Evolutionary conservation across 441 rosid genomes (phyloP), one percentile per base, ranked within the genome.

Genomic region (Populus trichocarpa): DNA sequence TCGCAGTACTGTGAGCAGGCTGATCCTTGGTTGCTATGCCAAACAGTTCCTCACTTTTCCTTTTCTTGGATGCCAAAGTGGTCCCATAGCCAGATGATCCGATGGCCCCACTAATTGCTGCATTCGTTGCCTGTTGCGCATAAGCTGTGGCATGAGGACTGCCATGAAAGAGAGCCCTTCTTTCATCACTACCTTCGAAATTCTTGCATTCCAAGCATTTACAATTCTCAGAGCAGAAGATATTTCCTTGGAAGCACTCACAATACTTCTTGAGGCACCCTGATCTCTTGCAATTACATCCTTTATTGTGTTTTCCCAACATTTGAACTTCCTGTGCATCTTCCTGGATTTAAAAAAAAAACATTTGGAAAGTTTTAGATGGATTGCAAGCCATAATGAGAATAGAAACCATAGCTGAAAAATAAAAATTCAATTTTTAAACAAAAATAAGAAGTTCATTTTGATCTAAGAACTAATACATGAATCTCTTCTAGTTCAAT

Each of bases 211-310:
- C 98, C 87, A 90, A 80, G 82, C 99, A 96, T 83, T 84, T 91
- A 77, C 98, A 94, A 82, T 93, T 94, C 74, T 96, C 98, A 10
- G 96, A 96, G 84, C 99, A 93, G n/a, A 93, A 85, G 81, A 96
- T 89, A 79, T 91, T 90, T 22, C 97, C 98, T 67, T 96, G 98
- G 84, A 90, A 96, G 81, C 98, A 96, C 83, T 94, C 99, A 67
- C 99, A 96, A 72, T 96, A 94, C 88, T 96, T 94, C 81, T 92
- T 96, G 67, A 96, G 98, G 83, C 99, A 96, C 40, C 99, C 97
- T 0, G 98, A 92, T 85, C 93, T 94, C 91, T 92, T 94, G 89
- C 98, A 94, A 81, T 96, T 93, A 73, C 99, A 96, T 65, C 98
- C 99, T 86, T 93, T 96, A 75, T 92, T 90, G 88, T 96, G 99